Conservation (phyloP, 1,284 basidiomycete genomes). For the Pterulicium gracile region DNA sequence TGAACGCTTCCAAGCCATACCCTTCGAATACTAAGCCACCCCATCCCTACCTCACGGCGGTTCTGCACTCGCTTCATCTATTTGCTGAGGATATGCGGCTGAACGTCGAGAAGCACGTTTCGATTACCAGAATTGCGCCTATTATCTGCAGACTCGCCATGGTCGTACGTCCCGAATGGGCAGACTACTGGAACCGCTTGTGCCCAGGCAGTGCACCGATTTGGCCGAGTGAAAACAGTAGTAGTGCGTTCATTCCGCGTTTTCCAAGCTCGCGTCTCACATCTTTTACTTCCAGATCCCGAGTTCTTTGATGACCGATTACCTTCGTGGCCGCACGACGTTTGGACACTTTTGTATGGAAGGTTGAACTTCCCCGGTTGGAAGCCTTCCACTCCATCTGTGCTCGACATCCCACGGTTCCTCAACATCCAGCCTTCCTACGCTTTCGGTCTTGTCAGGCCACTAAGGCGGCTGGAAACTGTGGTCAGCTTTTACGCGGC, state of each 20-base stretch:
- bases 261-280: neutral
- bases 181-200: conserved; percentile 79
- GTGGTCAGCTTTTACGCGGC: conserved; percentile 44
- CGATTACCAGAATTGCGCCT: conserved; percentile 47
- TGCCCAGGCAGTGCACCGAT: conserved; percentile 44
- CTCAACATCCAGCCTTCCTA: conserved; percentile 45
- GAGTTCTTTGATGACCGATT: conserved; percentile 50
- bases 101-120: conserved; percentile 34
- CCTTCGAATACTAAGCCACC: conserved; percentile 12
- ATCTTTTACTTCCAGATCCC: conserved; percentile 21
- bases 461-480: conserved; percentile 36
- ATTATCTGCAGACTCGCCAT: conserved; percentile 60
- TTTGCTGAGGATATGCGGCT: conserved; percentile 63
- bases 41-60: conserved; percentile 33
- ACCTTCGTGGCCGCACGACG: conserved; percentile 60
- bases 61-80: conserved; percentile 65
- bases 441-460: conserved; percentile 49
- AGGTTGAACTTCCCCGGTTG: conserved; percentile 57
- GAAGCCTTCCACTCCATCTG: conserved; percentile 44
- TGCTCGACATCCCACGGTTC: conserved; percentile 33
- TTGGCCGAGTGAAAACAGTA: conserved; percentile 42
- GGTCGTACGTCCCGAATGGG: conserved; percentile 68
- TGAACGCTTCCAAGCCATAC: neutral
- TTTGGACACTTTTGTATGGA: conserved; percentile 51
- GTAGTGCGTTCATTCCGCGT: conserved; percentile 26